Conservation (phyloP, 2,329 filamentous ascomycete species). For the Ophiosphaerella herpotricha region DNA sequence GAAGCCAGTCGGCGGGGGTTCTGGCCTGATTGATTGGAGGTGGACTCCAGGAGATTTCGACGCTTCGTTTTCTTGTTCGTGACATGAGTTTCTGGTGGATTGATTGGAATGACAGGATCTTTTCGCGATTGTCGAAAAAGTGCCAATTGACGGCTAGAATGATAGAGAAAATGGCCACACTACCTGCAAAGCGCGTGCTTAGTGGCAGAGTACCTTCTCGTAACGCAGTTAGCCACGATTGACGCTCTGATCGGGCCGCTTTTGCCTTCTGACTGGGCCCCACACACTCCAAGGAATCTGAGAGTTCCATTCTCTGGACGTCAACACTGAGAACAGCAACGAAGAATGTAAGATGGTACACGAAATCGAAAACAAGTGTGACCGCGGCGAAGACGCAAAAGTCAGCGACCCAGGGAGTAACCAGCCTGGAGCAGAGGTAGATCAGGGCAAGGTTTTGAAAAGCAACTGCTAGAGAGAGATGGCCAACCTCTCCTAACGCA, state of each 20-base stretch:
- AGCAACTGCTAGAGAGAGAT: conserved; percentile 69
- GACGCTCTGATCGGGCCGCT: conserved; percentile 52
- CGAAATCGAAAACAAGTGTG: conserved; percentile 75
- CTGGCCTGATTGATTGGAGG: conserved; percentile 73
- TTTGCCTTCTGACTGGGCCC: conserved; percentile 46
- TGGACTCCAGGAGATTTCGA: conserved; percentile 39
- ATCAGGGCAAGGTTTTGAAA: conserved; percentile 71
- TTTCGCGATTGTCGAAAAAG: conserved; percentile 67
- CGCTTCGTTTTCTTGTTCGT: conserved; percentile 20
- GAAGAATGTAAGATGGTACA: conserved; percentile 80
- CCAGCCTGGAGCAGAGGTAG: conserved; percentile 66
- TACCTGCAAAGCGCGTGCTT: conserved; percentile 76
- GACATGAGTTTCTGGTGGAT: conserved; percentile 30
- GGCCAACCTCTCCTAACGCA: conserved; percentile 74
- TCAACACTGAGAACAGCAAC: conserved; percentile 79
- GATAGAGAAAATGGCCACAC: conserved; percentile 72
- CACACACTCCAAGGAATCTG: conserved; percentile 66
- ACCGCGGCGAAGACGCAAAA: conserved; percentile 79
- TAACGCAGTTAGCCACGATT: conserved; percentile 66
- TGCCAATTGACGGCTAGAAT: conserved; percentile 77
- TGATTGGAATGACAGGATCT: conserved; percentile 28
- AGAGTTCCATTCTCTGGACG: conserved; percentile 74
- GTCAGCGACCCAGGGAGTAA: conserved; percentile 71
- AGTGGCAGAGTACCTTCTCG: conserved; percentile 67
- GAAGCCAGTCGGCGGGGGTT: conserved; percentile 76